Evolutionary conservation across 179 eudicot genomes (phyloP), one percentile per base, ranked within the genome.

Genomic region (Vitellaria paradoxa): DNA sequence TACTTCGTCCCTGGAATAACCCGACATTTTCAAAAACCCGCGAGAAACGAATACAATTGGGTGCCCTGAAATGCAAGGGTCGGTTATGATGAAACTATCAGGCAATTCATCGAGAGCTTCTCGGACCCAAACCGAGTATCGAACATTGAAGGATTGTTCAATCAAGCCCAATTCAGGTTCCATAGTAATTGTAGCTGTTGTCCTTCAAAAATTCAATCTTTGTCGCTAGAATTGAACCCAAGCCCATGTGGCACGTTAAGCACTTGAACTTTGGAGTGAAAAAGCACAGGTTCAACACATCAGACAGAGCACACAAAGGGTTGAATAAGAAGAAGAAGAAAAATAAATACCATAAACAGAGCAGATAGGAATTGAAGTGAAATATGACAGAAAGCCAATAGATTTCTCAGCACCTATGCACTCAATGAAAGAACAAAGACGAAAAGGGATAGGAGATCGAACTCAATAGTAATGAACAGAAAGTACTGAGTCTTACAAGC

Each of bases 31-130:
- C 89, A 93, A 79, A 80, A 89, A 93, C 47, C 94, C 97, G 18
- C 71, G 77, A 45, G 97, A 93, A 40, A 89, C 98, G 79, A 90
- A 94, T 30, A 94, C 97, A 79, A 94, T 93, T 2, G 98, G 97
- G 85, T 94, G 96, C 18, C 94, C 97, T 8, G 82, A 83, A 14
- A 94, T 85, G 45, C 85, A 86, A 78, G 98, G 98, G 85, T 94
- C 98, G 67, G 96, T 92, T 73, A 92, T 91, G 10, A 89, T 86
- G 75, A 94, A 92, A 72, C 89, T 83, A 30, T 87, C 87, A 26
- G 89, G 84, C 85, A 94, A 83, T 79, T 91, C 96, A 79, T 90
- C 89, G 68, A 94, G 88, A 8, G 85, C 93, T 82, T 94, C 98
- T 18, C 76, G 82, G 50, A 87, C 96, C 90, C 89, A 90, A 65